phyloP scores from a whole-genome alignment of 441 rosid species.

The California macrophylla region DNA sequence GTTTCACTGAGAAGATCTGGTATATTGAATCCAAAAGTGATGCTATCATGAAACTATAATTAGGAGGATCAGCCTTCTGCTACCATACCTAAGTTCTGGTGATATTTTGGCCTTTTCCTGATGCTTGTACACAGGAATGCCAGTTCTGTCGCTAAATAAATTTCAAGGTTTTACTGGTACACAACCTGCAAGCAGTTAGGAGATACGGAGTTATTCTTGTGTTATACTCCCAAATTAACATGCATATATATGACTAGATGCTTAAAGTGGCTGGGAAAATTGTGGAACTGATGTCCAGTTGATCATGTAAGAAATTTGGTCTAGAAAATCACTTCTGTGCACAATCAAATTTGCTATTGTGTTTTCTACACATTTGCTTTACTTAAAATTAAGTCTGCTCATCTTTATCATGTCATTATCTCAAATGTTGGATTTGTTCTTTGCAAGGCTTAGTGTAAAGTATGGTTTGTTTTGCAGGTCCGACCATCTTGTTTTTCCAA shows the following conservation, averaged over 20 bases:
- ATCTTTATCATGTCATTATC: background rate
- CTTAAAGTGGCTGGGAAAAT: background rate
- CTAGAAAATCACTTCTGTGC: background rate
- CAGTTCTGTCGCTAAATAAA: background rate
- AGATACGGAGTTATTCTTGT: background rate
- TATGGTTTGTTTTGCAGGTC: slow-evolving; percentile 52
- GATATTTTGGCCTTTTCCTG: background rate
- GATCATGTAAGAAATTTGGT: background rate
- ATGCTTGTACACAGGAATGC: background rate
- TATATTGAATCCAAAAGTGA: background rate
- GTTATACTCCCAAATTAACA: background rate
- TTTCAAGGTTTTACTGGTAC: background rate
- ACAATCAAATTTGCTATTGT: background rate
- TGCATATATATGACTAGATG: background rate
- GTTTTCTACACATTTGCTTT: background rate
- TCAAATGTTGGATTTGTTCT: background rate
- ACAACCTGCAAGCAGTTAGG: background rate
- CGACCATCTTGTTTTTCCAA: slow-evolving; percentile 88
- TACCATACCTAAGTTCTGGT: background rate
- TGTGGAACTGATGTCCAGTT: background rate
- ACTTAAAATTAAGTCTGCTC: background rate
- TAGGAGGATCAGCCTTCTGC: background rate
- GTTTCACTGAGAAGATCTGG: background rate
- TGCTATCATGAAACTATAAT: background rate
- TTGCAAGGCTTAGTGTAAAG: background rate